Percentiles rank a stretch among this genome's conserved stretches.
These are phyloP conservation scores for Scytalidium sp. DNA, from an alignment of 2,329 filamentous ascomycete species.

Conservation along the genomic window DNA sequence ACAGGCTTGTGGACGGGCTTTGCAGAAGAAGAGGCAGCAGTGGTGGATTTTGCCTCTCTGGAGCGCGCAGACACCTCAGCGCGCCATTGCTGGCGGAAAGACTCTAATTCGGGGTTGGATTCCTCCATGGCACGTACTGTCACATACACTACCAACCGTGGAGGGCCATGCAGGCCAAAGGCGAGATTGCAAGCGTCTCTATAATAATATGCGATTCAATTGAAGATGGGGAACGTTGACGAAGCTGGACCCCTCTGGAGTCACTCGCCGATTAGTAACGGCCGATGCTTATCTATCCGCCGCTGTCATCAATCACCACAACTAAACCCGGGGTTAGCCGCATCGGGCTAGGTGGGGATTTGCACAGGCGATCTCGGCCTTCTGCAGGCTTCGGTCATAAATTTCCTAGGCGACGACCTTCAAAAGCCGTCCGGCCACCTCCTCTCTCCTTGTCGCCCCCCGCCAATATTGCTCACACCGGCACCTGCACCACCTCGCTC, in stretches of 20 bases:
- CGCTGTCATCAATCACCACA: background rate
- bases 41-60: conserved; percentile 15
- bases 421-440: background rate
- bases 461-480: background rate
- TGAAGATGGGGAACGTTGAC: background rate
- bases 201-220: background rate
- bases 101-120: conserved; percentile 72
- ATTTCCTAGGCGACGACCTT: background rate
- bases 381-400: background rate
- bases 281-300: background rate
- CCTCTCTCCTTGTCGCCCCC: background rate
- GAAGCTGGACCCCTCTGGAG: background rate
- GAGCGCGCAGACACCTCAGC: conserved; percentile 53
- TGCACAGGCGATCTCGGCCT: background rate
- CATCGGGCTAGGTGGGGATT: background rate
- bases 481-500: no score
- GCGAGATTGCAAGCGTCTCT: no score
- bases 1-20: conserved; percentile 16
- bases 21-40: conserved; percentile 10
- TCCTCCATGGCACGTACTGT: conserved; percentile 30
- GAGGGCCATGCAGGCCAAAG: no score
- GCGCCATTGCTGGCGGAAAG: conserved; percentile 82
- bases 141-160: no score
- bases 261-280: background rate
- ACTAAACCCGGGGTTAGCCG: background rate